Percentiles rank a stretch among this genome's conserved stretches.
Evolutionary conservation across 441 rosid genomes (phyloP).

Genomic region (Adansonia grandidieri): DNA sequence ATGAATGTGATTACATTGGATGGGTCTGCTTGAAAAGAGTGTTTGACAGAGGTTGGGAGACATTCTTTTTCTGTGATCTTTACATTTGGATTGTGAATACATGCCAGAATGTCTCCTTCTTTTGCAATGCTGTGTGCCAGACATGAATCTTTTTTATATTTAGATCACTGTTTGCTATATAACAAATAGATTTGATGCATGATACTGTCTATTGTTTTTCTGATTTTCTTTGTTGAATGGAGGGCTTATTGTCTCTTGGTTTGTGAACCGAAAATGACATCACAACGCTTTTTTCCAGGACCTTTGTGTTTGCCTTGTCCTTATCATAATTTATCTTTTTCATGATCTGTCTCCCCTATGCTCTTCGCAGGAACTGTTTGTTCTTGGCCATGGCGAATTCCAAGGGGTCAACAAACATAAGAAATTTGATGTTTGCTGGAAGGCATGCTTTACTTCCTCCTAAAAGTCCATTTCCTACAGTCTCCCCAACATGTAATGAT

Average conservation of each 20-base stretch:
- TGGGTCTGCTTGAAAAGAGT: neutral
- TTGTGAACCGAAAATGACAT: neutral
- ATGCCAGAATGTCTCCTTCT: neutral
- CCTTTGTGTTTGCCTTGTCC: neutral
- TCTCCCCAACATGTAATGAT: conserved; percentile 70
- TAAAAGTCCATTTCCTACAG: conserved; percentile 81
- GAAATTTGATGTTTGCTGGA: conserved; percentile 69
- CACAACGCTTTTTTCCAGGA: neutral
- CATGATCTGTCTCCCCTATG: neutral
- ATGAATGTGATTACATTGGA: neutral
- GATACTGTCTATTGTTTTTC: neutral
- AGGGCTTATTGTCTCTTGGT: neutral
- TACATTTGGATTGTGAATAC: neutral
- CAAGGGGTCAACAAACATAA: conserved; percentile 74
- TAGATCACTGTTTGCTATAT: neutral
- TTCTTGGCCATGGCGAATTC: conserved; percentile 70
- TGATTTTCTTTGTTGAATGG: neutral
- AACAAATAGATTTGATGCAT: neutral
- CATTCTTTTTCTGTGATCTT: conserved; percentile 6
- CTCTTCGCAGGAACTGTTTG: conserved; percentile 38
- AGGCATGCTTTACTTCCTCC: conserved; percentile 94
- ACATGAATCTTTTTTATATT: neutral
- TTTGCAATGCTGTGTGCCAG: neutral
- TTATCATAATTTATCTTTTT: neutral
- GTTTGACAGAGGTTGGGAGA: neutral